Evolutionary conservation across 2,329 filamentous ascomycete genomes (phyloP).

Genomic region (Apiospora koreana): DNA sequence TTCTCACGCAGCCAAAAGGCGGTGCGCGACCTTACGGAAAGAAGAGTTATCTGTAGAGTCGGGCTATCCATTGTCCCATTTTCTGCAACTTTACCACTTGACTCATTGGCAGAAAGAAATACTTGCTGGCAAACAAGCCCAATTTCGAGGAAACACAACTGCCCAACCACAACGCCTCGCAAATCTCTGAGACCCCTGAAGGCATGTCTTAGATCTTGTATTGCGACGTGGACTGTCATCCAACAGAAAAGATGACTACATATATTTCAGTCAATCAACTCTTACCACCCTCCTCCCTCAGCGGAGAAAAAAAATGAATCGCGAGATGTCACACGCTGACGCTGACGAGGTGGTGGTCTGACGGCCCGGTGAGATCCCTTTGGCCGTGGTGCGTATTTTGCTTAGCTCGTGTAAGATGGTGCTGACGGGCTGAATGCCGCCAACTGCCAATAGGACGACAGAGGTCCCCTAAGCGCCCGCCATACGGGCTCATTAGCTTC

Average conservation of each 20-base stretch:
- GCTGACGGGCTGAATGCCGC: slow-evolving; percentile 1
- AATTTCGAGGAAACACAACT: not conserved
- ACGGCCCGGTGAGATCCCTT: not conserved
- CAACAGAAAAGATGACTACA: too few species aligned
- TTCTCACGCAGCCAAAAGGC: not conserved
- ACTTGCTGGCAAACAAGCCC: not conserved
- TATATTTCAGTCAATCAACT: not conserved
- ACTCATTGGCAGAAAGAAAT: not conserved
- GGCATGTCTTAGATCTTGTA: not conserved
- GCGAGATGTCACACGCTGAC: slow-evolving; percentile 3
- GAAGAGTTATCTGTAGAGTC: not conserved
- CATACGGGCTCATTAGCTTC: not conserved
- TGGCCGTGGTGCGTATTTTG: not conserved
- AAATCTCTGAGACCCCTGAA: not conserved
- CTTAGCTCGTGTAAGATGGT: not conserved
- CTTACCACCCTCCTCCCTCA: not conserved
- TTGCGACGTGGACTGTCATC: not conserved
- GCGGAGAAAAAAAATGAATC: too few species aligned
- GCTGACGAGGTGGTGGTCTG: not conserved
- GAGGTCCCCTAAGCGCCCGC: not conserved
- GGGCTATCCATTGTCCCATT: not conserved
- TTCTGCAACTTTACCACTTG: not conserved
- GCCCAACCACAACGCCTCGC: not conserved
- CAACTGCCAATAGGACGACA: not conserved
- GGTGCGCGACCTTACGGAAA: not conserved